Base-by-base conservation (phyloP, 2,329 filamentous ascomycete genomes). In the Ophiostoma piceae region DNA sequence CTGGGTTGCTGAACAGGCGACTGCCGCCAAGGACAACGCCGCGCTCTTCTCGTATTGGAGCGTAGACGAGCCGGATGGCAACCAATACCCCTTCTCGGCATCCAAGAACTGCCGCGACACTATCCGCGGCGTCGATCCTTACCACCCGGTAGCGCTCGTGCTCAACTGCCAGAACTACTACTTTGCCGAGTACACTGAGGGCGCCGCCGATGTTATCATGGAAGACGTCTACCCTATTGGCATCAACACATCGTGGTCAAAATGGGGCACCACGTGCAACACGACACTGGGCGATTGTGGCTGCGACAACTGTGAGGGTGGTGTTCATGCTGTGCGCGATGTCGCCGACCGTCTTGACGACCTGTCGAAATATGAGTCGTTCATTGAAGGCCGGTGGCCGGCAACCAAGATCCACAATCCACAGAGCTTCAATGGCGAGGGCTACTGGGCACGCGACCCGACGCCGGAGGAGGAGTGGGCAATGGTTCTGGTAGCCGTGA, bases 131-230 rank as follows among this genome's bases (percentile, higher is more conserved):
- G 76, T 87, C 1, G 87, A 89, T 76, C 84, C 84, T 0, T 89
- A 88, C 77, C 87, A 89, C 77, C 86, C 87, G 0, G 82, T 87
- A 1, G 83, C 83, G 1, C 78, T 88, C 3, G 84, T 83, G 1
- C 81, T 89, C 64, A 89, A 88, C 77, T 89, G 87, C 79, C 81
- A 83, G 69, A 84, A 89, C 77, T 88, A 86, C 77, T 83, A 87
- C 77, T 89, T 86, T 75, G 76, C 77, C 2, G 77, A 83, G 14
- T 89, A 89, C 78, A 79, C 82, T 0, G 71, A 54, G 1, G 75
- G 78, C 1, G 82, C 84, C 2, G 86, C 84, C 3, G 87, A 89
- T 75, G 83, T 88, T 73, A 77, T 89, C 72, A 84, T 88, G 79
- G 81, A 82, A 39, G 87, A 89, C 74, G 82, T 82, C 0, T 89